phyloP scores from a whole-genome alignment of 2,329 filamentous ascomycete species.

The Penicillium rolfsii region DNA sequence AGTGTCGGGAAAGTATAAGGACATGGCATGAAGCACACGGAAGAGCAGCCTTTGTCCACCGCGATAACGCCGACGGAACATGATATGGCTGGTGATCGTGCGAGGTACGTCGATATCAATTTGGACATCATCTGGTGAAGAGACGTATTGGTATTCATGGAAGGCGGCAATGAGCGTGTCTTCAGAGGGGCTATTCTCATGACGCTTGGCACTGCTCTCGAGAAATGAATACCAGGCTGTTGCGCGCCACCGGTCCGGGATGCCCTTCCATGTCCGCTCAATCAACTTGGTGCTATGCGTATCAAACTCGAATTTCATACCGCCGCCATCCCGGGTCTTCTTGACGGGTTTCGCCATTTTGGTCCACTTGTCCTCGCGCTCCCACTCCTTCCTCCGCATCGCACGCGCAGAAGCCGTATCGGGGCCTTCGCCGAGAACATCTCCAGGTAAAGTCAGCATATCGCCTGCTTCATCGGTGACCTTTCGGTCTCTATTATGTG shows the following conservation, averaged over 20 bases:
- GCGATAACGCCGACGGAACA: slow-evolving; percentile 90
- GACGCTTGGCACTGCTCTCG: slow-evolving; percentile 70
- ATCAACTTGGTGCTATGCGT: slow-evolving; percentile 80
- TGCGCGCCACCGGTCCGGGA: slow-evolving; percentile 91
- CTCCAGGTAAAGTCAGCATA: slow-evolving; percentile 65
- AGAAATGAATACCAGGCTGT: slow-evolving; percentile 96
- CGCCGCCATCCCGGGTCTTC: slow-evolving; percentile 56
- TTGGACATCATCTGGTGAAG: slow-evolving; percentile 88
- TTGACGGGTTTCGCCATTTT: slow-evolving; percentile 63
- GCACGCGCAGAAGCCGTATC: slow-evolving; percentile 52
- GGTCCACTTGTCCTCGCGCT: slow-evolving; percentile 68
- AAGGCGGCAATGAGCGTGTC: slow-evolving; percentile 73
- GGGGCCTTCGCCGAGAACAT: slow-evolving; percentile 53
- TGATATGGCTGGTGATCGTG: slow-evolving; percentile 93
- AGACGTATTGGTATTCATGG: slow-evolving; percentile 70
- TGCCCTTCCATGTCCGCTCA: slow-evolving; percentile 94
- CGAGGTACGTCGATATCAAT: slow-evolving; percentile 96
- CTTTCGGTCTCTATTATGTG: slow-evolving; percentile 58
- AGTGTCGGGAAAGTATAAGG: slow-evolving; percentile 85
- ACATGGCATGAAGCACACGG: slow-evolving; percentile 86
- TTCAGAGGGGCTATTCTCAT: slow-evolving; percentile 65
- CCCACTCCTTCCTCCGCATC: slow-evolving; percentile 62
- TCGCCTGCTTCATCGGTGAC: slow-evolving; percentile 64
- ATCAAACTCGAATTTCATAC: slow-evolving; percentile 78
- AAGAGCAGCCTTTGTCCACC: slow-evolving; percentile 92